Evolutionary conservation across 108 stramenopile species (phyloP).

Genomic region (Cyclostephanos tholiformis): DNA sequence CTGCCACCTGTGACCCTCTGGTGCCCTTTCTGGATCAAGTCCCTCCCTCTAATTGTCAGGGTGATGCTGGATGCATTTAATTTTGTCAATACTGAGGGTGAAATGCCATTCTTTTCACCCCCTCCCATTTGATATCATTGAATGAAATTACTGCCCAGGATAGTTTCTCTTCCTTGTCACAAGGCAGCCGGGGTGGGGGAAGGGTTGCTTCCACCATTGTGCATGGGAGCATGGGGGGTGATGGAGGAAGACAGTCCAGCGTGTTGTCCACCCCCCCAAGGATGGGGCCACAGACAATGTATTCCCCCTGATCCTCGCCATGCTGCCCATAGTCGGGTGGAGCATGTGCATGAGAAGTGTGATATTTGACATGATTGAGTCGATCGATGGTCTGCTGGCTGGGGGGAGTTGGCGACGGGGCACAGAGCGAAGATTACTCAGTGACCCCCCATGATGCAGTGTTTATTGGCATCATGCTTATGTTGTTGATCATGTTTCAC

Average conservation of each 20-base stretch:
- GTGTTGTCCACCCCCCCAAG: slow-evolving; percentile 35
- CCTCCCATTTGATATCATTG: too few relatives aligned
- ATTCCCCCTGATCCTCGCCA: slow-evolving; percentile 47
- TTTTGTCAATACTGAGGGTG: too few relatives aligned
- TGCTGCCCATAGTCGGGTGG: too few relatives aligned
- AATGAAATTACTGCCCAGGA: too few relatives aligned
- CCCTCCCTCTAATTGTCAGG: too few relatives aligned
- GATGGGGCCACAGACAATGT: slow-evolving; percentile 44
- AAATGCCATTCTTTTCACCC: too few relatives aligned
- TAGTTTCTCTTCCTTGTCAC: too few relatives aligned
- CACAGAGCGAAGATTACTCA: too few relatives aligned
- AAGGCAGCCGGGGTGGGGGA: background rate
- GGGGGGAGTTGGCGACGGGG: slow-evolving; percentile 29
- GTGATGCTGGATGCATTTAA: too few relatives aligned
- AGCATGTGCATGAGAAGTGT: too few relatives aligned
- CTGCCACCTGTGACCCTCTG: too few relatives aligned
- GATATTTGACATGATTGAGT: slow-evolving; percentile 44
- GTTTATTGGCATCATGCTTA: slow-evolving; percentile 46
- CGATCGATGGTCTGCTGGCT: slow-evolving; percentile 34
- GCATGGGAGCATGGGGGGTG: slow-evolving; percentile 5
- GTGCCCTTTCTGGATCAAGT: too few relatives aligned
- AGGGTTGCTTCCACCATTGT: background rate
- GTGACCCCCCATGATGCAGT: slow-evolving; percentile 32
- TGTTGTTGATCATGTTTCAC: slow-evolving; percentile 43
- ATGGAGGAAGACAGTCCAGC: slow-evolving; percentile 10